Conservation (phyloP, 1,139 yeast genomes). For the Yamadazyma kanchanaburiensis region DNA sequence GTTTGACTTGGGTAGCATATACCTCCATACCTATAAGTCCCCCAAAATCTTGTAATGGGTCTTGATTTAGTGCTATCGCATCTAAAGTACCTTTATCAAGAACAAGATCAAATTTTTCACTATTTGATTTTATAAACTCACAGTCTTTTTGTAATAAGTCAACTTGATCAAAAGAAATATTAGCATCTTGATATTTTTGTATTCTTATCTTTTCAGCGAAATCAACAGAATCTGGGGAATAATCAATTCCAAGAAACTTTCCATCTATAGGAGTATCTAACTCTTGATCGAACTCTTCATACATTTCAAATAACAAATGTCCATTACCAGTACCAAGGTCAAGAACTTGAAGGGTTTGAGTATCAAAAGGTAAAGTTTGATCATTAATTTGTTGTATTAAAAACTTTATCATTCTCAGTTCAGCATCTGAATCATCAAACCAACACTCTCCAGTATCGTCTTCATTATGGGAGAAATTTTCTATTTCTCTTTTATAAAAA, state of each 20-base stretch:
- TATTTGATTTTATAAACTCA: conserved; percentile 31
- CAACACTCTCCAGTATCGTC: conserved; percentile 93
- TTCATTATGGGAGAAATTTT: conserved; percentile 67
- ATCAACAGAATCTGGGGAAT: conserved; percentile 71
- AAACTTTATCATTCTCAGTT: conserved; percentile 71
- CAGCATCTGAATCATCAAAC: conserved; percentile 95
- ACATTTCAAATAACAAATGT: conserved; percentile 69
- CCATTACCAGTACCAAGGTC: conserved; percentile 98
- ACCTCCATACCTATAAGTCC: conserved; percentile 54
- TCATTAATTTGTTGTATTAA: conserved; percentile 33
- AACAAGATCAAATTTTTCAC: conserved; percentile 58
- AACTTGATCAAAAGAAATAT: conserved; percentile 43
- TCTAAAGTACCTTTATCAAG: conserved; percentile 95
- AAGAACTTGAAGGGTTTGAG: conserved; percentile 44
- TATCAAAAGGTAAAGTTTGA: conserved; percentile 16
- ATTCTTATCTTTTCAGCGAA: conserved; percentile 63
- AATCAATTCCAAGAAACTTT: conserved; percentile 68
- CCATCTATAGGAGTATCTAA: conserved; percentile 31
- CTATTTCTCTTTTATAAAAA: conserved; percentile 69
- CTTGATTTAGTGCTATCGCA: conserved; percentile 87
- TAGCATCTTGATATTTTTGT: conserved; percentile 29
- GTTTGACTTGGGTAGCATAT: conserved; percentile 61
- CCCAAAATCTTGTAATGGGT: conserved; percentile 34
- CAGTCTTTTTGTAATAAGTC: conserved; percentile 39
- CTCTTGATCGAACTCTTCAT: conserved; percentile 50